A percentile compares a stretch with the other conserved stretches of the same genome.
These are phyloP conservation scores for Citrus sp. DNA, from an alignment of 345 rosid genomes.

Conservation along the genomic window DNA sequence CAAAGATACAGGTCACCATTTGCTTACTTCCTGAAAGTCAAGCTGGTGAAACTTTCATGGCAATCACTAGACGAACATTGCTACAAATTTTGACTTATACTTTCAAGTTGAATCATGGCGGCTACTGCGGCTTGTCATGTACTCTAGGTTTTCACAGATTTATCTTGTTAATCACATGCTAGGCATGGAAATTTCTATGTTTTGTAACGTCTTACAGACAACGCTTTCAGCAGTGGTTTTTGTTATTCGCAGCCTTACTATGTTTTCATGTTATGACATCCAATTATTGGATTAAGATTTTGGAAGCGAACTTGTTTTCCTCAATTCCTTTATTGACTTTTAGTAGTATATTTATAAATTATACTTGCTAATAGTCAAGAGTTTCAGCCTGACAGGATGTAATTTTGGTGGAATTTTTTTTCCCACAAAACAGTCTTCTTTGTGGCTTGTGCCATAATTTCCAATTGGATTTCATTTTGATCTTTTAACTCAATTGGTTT, in stretches of 20 bases:
- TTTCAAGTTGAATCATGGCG: background rate
- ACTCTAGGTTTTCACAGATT: background rate
- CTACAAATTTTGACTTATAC: background rate
- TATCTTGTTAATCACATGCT: background rate
- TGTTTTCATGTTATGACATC: too few species aligned
- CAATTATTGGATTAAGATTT: too few species aligned
- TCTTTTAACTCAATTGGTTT: background rate
- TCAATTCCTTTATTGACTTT: too few species aligned
- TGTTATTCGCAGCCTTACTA: background rate
- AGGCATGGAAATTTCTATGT: background rate
- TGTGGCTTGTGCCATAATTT: background rate
- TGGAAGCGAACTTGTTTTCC: too few species aligned
- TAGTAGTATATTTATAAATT: too few species aligned
- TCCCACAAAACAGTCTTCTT: background rate
- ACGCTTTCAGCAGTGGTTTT: background rate
- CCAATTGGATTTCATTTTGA: background rate
- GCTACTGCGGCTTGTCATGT: background rate
- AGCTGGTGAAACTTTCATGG: background rate
- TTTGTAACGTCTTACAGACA: background rate
- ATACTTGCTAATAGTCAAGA: too few species aligned
- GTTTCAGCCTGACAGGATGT: background rate
- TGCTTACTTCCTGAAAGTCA: background rate
- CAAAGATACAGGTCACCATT: background rate
- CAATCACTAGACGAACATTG: background rate
- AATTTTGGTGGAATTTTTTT: too few species aligned